Evolutionary conservation across 2,329 filamentous ascomycete genomes (phyloP).

Genomic region (Scedosporium boydii): DNA sequence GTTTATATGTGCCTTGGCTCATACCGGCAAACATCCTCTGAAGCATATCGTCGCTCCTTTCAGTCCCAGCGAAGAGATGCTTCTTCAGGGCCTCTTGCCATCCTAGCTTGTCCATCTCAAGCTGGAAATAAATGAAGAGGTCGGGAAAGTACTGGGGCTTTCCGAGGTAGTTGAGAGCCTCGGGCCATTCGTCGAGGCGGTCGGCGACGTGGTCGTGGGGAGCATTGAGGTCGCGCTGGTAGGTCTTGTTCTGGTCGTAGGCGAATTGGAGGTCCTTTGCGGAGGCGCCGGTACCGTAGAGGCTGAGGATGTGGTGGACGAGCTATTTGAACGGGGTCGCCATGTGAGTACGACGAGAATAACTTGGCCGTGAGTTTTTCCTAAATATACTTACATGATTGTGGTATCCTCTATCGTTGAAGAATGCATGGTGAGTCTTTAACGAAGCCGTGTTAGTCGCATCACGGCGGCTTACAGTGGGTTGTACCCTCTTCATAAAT

Average conservation of each 20-base stretch:
- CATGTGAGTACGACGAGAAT: conserved; percentile 8
- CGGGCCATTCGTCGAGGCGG: conserved; percentile 44
- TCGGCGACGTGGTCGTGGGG: conserved; percentile 39
- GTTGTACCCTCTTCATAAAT: not conserved
- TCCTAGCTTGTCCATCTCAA: conserved; percentile 54
- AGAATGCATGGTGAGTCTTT: conserved; percentile 64
- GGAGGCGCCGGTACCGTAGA: conserved; percentile 66
- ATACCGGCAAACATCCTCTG: conserved; percentile 55
- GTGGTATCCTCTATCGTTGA: conserved; percentile 67
- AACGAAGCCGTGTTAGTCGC: too few species aligned
- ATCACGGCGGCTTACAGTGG: not conserved
- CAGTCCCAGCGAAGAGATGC: conserved; percentile 59
- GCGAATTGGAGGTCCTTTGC: conserved; percentile 48
- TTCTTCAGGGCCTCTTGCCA: conserved; percentile 54
- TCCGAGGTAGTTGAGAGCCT: conserved; percentile 51
- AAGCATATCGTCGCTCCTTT: conserved; percentile 59
- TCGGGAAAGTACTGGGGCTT: conserved; percentile 56
- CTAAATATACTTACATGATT: conserved; percentile 53
- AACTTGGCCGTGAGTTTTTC: not conserved
- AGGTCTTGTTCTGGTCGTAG: conserved; percentile 55
- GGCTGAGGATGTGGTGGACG: conserved; percentile 63
- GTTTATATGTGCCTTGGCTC: conserved; percentile 11
- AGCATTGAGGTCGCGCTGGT: conserved; percentile 50
- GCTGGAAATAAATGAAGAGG: conserved; percentile 68
- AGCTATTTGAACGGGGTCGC: conserved; percentile 30